Evolutionary conservation across 257 asterid species (phyloP).

Genomic region (Nicotiana paniculata): DNA sequence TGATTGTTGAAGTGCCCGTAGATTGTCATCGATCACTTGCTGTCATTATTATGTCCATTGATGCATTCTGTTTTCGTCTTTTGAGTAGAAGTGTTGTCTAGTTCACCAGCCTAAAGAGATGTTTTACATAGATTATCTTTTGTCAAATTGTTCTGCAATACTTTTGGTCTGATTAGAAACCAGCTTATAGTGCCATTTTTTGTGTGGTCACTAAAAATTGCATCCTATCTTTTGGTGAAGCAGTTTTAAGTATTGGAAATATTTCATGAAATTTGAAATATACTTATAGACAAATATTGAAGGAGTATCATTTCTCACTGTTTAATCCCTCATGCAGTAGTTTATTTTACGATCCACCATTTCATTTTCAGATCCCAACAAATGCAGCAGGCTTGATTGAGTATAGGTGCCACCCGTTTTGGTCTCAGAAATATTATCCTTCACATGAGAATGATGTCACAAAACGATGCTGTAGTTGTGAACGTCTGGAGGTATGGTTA

Average conservation of each 20-base stretch:
- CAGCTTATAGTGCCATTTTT: background rate
- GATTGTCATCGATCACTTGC: background rate
- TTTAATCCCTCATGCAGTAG: background rate
- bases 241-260: background rate
- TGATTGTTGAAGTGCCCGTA: background rate
- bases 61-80: background rate
- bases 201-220: background rate
- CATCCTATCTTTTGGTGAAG: background rate
- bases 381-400: constrained; percentile 80
- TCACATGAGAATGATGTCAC: constrained; percentile 82
- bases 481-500: constrained; percentile 76
- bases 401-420: constrained; percentile 95
- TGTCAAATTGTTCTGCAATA: background rate
- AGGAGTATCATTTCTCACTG: background rate
- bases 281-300: background rate
- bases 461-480: constrained; percentile 91
- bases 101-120: background rate
- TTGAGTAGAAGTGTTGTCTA: background rate
- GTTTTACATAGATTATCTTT: background rate
- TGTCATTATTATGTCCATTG: background rate
- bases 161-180: background rate
- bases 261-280: background rate
- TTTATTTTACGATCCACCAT: background rate
- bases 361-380: constrained; percentile 65
- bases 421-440: constrained; percentile 93